These are phyloP conservation scores for Vaccinium macrocarpon DNA, from an alignment of 148 eudicot genomes.

Conservation along the genomic window DNA sequence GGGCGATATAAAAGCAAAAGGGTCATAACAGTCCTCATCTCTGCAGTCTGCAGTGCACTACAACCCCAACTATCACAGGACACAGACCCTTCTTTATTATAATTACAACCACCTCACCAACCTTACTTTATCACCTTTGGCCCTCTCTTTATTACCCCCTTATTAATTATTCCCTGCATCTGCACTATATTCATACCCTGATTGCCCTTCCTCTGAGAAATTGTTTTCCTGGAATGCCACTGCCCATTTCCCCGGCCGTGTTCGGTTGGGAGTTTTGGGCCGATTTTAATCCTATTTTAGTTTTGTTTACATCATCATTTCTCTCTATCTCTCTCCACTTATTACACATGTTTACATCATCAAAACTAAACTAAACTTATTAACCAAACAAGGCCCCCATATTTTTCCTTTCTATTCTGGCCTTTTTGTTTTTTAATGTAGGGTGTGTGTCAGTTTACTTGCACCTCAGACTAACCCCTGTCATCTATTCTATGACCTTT, in stretches of 20 bases:
- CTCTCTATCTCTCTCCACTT: no score
- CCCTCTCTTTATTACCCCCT: neutral
- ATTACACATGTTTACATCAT: no score
- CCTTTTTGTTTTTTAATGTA: neutral
- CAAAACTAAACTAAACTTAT: no score
- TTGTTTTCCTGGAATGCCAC: neutral
- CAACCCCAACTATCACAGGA: neutral
- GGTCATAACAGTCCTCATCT: neutral
- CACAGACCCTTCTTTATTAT: conserved; percentile 2
- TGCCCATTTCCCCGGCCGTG: neutral
- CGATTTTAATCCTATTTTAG: no score
- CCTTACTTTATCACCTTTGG: conserved; percentile 3
- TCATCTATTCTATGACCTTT: no score
- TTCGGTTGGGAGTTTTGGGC: no score
- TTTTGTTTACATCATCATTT: no score
- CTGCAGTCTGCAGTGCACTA: neutral
- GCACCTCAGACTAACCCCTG: no score
- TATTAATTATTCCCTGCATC: no score
- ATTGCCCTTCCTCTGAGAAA: neutral
- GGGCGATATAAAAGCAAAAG: neutral
- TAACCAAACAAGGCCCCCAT: no score
- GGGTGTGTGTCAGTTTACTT: no score
- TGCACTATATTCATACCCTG: neutral
- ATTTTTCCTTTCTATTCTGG: neutral
- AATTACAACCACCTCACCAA: conserved; percentile 16